These are phyloP conservation scores for Lasiosphaeria hispida DNA, from an alignment of 495 filamentous ascomycete species.

Conservation along the genomic window DNA sequence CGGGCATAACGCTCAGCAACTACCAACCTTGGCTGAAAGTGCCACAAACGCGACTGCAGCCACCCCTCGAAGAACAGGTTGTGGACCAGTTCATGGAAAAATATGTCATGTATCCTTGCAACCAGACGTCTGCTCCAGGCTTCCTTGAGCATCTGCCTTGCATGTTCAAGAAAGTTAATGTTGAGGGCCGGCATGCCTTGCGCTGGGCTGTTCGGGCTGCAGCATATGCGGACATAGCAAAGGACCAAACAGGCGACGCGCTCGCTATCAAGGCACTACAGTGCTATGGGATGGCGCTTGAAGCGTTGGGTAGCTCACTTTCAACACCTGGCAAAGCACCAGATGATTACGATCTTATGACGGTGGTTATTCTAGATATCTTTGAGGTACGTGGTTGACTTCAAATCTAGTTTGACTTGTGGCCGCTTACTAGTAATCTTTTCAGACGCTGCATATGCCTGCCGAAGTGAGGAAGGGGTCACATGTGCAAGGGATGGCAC, in stretches of 20 bases:
- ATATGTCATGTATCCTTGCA: constrained; percentile 38
- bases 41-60: constrained; percentile 9
- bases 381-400: constrained; percentile 22
- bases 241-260: constrained; percentile 17
- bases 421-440: no score
- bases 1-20: neutral
- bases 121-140: constrained; percentile 29
- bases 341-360: constrained; percentile 39
- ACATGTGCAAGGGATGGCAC: constrained; percentile 38
- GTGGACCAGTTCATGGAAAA: constrained; percentile 32
- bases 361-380: constrained; percentile 35
- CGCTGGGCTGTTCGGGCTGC: constrained; percentile 36
- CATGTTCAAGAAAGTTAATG: constrained; percentile 33
- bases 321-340: constrained; percentile 17
- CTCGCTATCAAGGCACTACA: constrained; percentile 26
- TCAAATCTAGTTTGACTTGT: no score
- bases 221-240: constrained; percentile 30
- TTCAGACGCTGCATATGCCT: constrained; percentile 5
- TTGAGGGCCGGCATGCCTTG: constrained; percentile 31
- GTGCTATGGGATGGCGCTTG: constrained; percentile 35
- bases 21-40: constrained; percentile 4
- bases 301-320: constrained; percentile 28
- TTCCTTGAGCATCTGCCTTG: constrained; percentile 37
- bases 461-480: constrained; percentile 15
- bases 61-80: constrained; percentile 26